Base-by-base conservation (phyloP, 1,139 yeast species). In the Suhomyces kunorum region DNA sequence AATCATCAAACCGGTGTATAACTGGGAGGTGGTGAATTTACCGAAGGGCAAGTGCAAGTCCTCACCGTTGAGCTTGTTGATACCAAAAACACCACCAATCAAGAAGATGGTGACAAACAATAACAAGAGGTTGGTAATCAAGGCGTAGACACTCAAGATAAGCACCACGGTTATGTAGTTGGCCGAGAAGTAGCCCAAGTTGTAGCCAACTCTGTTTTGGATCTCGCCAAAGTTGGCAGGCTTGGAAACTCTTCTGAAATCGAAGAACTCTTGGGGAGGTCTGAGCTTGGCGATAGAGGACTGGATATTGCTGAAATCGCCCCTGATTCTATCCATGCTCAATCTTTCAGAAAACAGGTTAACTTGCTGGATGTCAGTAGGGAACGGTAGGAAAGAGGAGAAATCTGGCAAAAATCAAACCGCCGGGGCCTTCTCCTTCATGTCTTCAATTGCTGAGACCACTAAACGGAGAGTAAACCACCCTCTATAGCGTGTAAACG, bases 261-360 rank as follows among this genome's bases (percentile, higher is more conserved):
- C 98, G 56, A 92, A 87, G 61, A 92, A 92, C 62, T 92, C 98
- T 62, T 87, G 95, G 32, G 95, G 89, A 30, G 96, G 87, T 61
- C 86, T 83, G 50, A 92, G 67, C 58, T 87, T 81, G 41, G 95
- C 71, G 47, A 89, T 72, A 45, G 84, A 79, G 32, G 74, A 58
- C 59, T 83, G 89, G 45, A 58, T 43, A 43, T 50, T 40, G 28
- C 55, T 48, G 37, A 57, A 48, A 40, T 59, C 63, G 30, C 49
- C 47, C 38, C 50, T 55, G 50, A 59, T 46, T 31, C 61, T 47
- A 26, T 57, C 61, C 34, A 51, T 42, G 43, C 49, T 55, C 36
- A 59, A 53, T 34, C 63, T 50, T 35, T 58, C 63, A 15, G 54
- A 40, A 19, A 58, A 42, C 44, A 44, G 55, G 22, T 40, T 36